A percentile compares a stretch with the other conserved stretches of the same genome.
phyloP scores from a whole-genome alignment of 2,329 filamentous ascomycete genomes.

The Rugonectria rugulosa region DNA sequence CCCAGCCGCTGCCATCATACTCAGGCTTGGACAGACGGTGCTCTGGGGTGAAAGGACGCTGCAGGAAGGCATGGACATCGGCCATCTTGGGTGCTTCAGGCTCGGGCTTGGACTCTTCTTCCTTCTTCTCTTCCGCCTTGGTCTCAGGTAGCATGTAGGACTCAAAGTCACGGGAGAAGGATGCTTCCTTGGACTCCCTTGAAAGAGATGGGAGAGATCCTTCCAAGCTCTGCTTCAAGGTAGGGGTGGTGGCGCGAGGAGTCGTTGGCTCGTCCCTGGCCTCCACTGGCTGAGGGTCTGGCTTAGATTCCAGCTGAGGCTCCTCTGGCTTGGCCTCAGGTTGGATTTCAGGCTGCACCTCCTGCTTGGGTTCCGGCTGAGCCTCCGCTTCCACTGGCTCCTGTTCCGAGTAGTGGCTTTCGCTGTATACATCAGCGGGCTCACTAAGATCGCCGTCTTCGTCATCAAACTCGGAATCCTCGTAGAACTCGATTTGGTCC shows the following conservation, averaged over 20 bases:
- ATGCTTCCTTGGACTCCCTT: constrained; percentile 43
- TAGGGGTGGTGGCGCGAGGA: constrained; percentile 52
- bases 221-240: constrained; percentile 29
- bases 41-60: constrained; percentile 59
- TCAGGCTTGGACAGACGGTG: constrained; percentile 63
- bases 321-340: neutral
- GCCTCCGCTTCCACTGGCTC: constrained; percentile 31
- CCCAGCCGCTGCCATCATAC: constrained; percentile 70
- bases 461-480: constrained; percentile 57
- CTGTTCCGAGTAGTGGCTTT: constrained; percentile 47
- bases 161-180: constrained; percentile 54
- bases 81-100: constrained; percentile 44
- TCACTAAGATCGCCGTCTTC: constrained; percentile 65
- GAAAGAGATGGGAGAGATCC: constrained; percentile 49
- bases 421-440: constrained; percentile 53
- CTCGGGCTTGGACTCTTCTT: constrained; percentile 32
- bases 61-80: constrained; percentile 46
- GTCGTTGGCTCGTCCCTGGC: constrained; percentile 58
- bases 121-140: constrained; percentile 39
- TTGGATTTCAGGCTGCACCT: neutral
- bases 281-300: constrained; percentile 24
- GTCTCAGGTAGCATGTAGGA: constrained; percentile 56
- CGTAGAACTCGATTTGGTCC: constrained; percentile 69
- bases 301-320: neutral
- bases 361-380: constrained; percentile 7